These are phyloP conservation scores for Trichoderma hamatum DNA, from an alignment of 2,329 filamentous ascomycete genomes.

Conservation along the genomic window DNA sequence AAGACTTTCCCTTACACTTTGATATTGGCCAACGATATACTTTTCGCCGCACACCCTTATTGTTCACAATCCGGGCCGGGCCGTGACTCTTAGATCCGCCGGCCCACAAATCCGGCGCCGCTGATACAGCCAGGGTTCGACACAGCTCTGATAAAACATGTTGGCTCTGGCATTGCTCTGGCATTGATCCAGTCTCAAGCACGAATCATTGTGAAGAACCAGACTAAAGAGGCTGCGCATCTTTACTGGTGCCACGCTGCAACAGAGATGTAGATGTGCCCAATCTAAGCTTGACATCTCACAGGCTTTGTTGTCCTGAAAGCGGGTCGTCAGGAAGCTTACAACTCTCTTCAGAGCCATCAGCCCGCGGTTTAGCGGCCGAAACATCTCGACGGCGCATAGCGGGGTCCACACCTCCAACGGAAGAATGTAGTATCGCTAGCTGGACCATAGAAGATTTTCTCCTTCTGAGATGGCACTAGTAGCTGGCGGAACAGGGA, in stretches of 20 bases:
- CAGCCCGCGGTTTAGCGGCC: conserved; percentile 10
- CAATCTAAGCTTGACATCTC: background rate
- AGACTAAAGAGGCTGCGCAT: background rate
- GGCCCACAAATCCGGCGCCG: conserved; percentile 4
- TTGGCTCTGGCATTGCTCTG: background rate
- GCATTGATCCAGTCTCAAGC: background rate
- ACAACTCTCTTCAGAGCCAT: background rate
- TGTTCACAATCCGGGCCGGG: background rate
- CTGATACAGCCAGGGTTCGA: background rate
- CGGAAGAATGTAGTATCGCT: conserved; percentile 2
- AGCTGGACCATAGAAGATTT: background rate
- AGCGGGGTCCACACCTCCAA: conserved; percentile 19
- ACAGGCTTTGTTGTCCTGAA: background rate
- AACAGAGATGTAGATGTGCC: background rate
- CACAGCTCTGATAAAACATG: background rate
- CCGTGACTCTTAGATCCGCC: background rate
- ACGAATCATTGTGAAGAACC: background rate
- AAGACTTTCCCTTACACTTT: background rate
- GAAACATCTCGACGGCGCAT: conserved; percentile 2
- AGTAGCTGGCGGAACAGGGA: conserved; percentile 21
- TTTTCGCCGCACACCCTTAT: background rate
- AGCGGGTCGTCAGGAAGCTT: background rate
- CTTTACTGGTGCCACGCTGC: conserved; percentile 7
- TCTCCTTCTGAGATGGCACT: conserved; percentile 18
- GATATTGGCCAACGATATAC: background rate